These are phyloP conservation scores for Penicillium capsulatum DNA, from an alignment of 2,329 filamentous ascomycete genomes.

Conservation along the genomic window DNA sequence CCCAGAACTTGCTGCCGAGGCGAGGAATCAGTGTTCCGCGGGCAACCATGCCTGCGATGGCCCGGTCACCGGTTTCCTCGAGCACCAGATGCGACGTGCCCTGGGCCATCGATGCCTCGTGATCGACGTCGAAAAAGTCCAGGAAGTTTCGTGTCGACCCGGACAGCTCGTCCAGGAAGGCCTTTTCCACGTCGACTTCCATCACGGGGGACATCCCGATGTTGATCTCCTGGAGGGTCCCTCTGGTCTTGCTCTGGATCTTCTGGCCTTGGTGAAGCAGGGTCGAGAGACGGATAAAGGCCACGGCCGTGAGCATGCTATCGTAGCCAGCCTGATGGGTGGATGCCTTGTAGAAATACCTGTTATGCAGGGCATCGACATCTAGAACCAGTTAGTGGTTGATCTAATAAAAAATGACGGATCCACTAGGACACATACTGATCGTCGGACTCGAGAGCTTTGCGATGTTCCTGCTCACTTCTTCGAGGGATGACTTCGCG, in stretches of 20 bases:
- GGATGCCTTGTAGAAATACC: conserved; percentile 26
- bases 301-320: conserved; percentile 56
- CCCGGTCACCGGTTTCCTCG: conserved; percentile 4
- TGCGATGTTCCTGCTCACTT: conserved; percentile 26
- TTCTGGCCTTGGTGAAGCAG: conserved; percentile 38
- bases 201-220: not conserved
- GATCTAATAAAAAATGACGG: too few relatives aligned
- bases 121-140: conserved; percentile 6
- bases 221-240: not conserved
- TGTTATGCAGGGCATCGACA: conserved; percentile 29
- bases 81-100: not conserved
- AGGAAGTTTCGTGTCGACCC: too few relatives aligned
- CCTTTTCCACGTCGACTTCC: not conserved
- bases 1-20: conserved; percentile 54
- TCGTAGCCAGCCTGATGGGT: conserved; percentile 61
- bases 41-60: conserved; percentile 22
- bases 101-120: not conserved
- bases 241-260: not conserved
- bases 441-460: conserved; percentile 28
- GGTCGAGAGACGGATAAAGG: conserved; percentile 54
- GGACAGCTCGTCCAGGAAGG: too few relatives aligned
- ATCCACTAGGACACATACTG: too few relatives aligned
- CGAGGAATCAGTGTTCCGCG: conserved; percentile 49
- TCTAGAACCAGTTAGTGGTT: conserved; percentile 24
- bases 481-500: conserved; percentile 37